Base-by-base conservation (phyloP, 768 basidiomycete species). In the Lactifluus subvellereus region DNA sequence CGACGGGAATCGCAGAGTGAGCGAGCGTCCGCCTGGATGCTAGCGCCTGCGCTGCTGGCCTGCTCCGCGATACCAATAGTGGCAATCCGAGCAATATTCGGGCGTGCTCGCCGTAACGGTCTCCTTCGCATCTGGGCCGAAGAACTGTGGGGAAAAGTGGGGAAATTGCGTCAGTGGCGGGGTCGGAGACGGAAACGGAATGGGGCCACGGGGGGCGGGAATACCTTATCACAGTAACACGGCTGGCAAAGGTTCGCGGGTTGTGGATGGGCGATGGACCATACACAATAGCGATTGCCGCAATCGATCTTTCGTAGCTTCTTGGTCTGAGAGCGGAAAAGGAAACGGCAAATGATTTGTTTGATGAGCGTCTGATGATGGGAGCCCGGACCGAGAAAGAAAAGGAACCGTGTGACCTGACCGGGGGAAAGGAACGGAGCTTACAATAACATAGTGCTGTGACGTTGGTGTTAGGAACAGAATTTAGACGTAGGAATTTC, bases 401-500 rank as follows among this genome's bases (percentile, higher is more conserved):
- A 54, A 40, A 27, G 43, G 6, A 40, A 54, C 45, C 66, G 55
- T 16, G 62, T 54, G 56, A 37, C 54, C 54, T 40, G 58, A 30
- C 55, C 45, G 47, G 47, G 54, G 57, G 14, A 64, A 59, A 61
- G 49, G 50, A n/a, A 58, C 62, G 57, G 30, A 61, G 77, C 83
- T 68, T 60, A 87, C 86, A 69, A 84, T 80, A 55, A 84, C 78
- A 74, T 90, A 91, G 79, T 91, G 90, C 80, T 82, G 66, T 56
- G 65, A 59, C 53, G 60, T 64, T 55, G 8, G 55, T 54, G 27
- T 66, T 59, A 49, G 68, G 53, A 27, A 51, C 56, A 66, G 54
- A 65, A 67, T 68, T 73, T 70, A 74, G 69, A 48, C 59, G 55
- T 43, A 42, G 55, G 54, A 42, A 64, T 37, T 30, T 40, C 65